Evolutionary conservation across 176 grass and related monocot genomes (phyloP).

Genomic region (Olyra latifolia): DNA sequence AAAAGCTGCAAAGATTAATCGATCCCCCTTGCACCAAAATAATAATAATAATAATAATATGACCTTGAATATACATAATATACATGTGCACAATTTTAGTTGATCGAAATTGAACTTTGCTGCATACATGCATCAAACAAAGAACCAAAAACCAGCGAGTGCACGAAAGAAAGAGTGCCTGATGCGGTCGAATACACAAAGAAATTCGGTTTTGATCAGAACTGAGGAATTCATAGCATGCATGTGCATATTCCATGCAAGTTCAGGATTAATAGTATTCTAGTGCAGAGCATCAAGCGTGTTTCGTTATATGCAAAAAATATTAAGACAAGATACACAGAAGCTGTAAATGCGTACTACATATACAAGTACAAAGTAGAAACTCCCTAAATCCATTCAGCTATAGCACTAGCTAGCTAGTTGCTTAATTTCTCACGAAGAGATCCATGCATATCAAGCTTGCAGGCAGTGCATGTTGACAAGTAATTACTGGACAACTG

Average conservation of each 20-base stretch:
- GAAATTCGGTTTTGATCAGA: neutral
- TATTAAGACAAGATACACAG: neutral
- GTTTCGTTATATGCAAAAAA: neutral
- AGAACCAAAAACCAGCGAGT: neutral
- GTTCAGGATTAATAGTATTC: neutral
- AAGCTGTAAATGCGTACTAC: neutral
- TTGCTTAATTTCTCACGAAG: neutral
- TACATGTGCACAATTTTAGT: neutral
- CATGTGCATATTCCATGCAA: neutral
- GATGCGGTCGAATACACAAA: neutral
- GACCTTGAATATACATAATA: neutral
- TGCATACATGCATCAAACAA: neutral
- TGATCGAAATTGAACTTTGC: neutral
- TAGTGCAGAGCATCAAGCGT: neutral
- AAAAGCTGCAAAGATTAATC: no score
- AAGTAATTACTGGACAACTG: no score
- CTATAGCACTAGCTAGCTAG: neutral
- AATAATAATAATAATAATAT: no score
- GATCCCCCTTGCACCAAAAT: no score
- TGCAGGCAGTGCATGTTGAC: neutral
- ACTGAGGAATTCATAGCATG: neutral
- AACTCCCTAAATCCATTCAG: neutral
- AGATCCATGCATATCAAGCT: neutral
- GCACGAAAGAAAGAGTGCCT: neutral
- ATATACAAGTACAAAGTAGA: neutral